Evolutionary conservation across 768 basidiomycete species (phyloP).

Genomic region (Mycena vulgaris): DNA sequence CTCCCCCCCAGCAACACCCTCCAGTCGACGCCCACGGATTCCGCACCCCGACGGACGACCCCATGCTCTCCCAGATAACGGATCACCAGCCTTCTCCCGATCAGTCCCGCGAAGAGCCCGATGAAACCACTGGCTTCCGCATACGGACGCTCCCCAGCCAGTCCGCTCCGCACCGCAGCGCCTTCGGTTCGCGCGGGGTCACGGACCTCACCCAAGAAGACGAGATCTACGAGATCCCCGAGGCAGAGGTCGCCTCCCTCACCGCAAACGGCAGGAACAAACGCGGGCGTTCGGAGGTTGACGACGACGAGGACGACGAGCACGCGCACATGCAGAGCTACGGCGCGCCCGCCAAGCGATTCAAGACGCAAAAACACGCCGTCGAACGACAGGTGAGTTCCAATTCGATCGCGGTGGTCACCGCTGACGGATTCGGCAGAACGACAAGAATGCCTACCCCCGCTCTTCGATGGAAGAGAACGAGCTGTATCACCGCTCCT

Average conservation of each 20-base stretch:
- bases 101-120: background rate
- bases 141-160: conserved; percentile 21
- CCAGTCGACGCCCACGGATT: conserved; percentile 3
- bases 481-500: conserved; percentile 24
- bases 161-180: conserved; percentile 28
- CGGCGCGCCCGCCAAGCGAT: conserved; percentile 19
- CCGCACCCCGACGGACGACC: background rate
- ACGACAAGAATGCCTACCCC: conserved; percentile 8
- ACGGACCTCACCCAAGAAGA: conserved; percentile 21
- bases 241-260: background rate
- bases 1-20: conserved; percentile 20
- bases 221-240: conserved; percentile 21
- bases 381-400: background rate
- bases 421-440: background rate
- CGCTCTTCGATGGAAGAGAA: conserved; percentile 14
- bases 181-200: conserved; percentile 10
- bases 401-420: background rate
- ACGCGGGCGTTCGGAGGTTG: conserved; percentile 25
- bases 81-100: background rate
- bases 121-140: background rate
- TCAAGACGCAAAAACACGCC: conserved; percentile 18
- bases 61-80: background rate
- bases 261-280: conserved; percentile 7
- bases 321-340: conserved; percentile 9
- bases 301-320: conserved; percentile 24